Conservation (phyloP, 768 basidiomycete genomes). For the Leccinellum albellum region DNA sequence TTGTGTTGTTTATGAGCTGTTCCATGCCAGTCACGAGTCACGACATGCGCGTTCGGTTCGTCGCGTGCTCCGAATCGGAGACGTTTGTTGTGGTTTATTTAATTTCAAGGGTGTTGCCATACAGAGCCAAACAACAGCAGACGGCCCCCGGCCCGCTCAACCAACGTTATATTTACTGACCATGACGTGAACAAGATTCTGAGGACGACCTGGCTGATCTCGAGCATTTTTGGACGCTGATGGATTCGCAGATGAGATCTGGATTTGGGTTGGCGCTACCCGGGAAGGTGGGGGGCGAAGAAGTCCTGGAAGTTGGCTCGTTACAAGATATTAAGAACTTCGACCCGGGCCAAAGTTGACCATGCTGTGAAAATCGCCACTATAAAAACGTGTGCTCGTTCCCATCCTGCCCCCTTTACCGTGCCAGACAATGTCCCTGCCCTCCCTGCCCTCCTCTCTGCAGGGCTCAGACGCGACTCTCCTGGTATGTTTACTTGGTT, state of each 20-base stretch:
- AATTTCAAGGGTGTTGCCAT: constrained; percentile 21
- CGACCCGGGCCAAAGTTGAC: constrained; percentile 9
- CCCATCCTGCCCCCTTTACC: not conserved
- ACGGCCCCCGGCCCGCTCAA: not conserved
- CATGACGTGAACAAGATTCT: not conserved
- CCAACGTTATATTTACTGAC: not conserved
- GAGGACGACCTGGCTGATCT: constrained; percentile 5
- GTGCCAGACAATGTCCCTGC: constrained; percentile 7
- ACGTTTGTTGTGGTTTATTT: constrained; percentile 28
- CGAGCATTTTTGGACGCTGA: not conserved
- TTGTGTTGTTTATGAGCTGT: not conserved
- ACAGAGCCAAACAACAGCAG: constrained; percentile 16
- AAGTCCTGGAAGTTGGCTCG: not conserved
- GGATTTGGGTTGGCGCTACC: not conserved
- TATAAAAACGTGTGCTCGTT: constrained; percentile 8
- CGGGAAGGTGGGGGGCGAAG: constrained; percentile 4
- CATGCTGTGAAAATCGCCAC: constrained; percentile 2
- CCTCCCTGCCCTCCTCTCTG: constrained; percentile 16
- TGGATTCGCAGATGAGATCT: constrained; percentile 14
- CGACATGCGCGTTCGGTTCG: not conserved
- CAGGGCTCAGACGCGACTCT: constrained; percentile 10
- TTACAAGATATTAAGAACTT: not conserved
- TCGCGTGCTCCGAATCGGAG: constrained; percentile 14
- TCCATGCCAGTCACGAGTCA: constrained; percentile 28
- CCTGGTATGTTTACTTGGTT: constrained; percentile 7